Percentiles rank a stretch among this genome's conserved stretches.
phyloP scores from a whole-genome alignment of 2,329 filamentous ascomycete genomes.

The Graphiopsis chlorocephala region DNA sequence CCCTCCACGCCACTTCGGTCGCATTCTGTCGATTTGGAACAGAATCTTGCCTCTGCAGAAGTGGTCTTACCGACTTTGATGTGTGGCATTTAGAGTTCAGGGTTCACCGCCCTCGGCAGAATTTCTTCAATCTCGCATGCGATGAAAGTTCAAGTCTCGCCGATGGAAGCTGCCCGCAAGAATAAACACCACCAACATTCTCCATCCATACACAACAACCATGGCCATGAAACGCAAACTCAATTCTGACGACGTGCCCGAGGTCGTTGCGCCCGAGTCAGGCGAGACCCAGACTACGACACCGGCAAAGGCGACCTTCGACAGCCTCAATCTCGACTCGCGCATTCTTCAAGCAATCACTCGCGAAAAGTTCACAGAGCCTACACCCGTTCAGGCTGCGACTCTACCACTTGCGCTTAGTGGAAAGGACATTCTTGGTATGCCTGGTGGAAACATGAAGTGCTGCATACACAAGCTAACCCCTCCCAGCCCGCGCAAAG shows the following conservation, averaged over 20 bases:
- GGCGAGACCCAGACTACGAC: constrained; percentile 17
- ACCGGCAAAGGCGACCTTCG: constrained; percentile 56
- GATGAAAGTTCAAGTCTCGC: neutral
- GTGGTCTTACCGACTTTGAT: no score
- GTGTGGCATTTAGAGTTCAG: neutral
- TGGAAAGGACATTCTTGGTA: constrained; percentile 78
- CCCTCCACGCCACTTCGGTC: no score
- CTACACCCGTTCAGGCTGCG: constrained; percentile 83
- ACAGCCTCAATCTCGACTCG: constrained; percentile 75
- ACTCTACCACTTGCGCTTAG: constrained; percentile 85
- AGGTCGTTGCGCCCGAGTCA: constrained; percentile 28
- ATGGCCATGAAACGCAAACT: constrained; percentile 48
- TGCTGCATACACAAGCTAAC: constrained; percentile 18
- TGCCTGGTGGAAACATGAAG: constrained; percentile 7
- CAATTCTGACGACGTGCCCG: constrained; percentile 48
- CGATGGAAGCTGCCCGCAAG: neutral
- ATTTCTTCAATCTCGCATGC: neutral
- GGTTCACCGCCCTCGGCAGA: neutral
- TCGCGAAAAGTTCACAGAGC: constrained; percentile 77
- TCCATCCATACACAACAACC: neutral
- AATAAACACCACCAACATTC: neutral
- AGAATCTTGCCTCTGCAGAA: no score
- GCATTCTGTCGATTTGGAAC: no score
- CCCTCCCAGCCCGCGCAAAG: constrained; percentile 71
- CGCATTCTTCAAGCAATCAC: constrained; percentile 82